Evolutionary conservation across 2,329 filamentous ascomycete genomes (phyloP), one percentile per base, ranked within the genome.

Genomic region (Venturia aucupariae): DNA sequence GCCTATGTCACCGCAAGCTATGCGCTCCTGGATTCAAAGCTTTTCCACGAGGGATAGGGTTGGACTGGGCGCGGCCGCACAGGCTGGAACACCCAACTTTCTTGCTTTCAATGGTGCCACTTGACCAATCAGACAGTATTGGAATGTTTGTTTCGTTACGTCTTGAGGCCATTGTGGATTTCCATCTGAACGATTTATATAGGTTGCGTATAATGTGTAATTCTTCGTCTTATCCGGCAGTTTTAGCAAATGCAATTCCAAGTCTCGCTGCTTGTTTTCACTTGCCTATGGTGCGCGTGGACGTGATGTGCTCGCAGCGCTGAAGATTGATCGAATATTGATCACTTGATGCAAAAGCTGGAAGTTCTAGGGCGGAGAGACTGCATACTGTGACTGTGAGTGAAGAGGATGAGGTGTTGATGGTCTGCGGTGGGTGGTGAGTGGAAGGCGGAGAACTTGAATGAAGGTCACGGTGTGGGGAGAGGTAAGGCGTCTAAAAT

Each of bases 91-190:
- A 30, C 62, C 62, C 3, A 64, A 64, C 22, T 30, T 39, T 7
- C 62, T 64, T 10, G 62, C 38, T n/a, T 64, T 61, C 55, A 64
- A 64, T 35, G 62, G 62, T 22, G 46, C 46, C 7, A 27, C 41
- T 44, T 44, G 46, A 51, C 4, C 2, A 22, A 17, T 44, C 17
- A 44, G 41, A 44, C 7, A 11, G 13, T 7, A 4, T 3, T 1
- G 13, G n/a, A 6, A 2, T 51, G 7, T 27, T 27, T 24, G 4
- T 51, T 51, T 51, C 15, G 17, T 44, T 5, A 19, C 11, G 41
- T 19, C 19, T 5, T 19, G 13, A 17, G 3, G 17, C 5, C 41
- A 22, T 24, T 24, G 7, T 27, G 22, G 46, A 10, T 4, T 51
- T 13, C 11, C 24, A 17, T 27, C 4, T 24, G 24, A 24, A 27